Evolutionary conservation across 2,329 filamentous ascomycete genomes (phyloP).

Genomic region (Sporothrix luriei): DNA sequence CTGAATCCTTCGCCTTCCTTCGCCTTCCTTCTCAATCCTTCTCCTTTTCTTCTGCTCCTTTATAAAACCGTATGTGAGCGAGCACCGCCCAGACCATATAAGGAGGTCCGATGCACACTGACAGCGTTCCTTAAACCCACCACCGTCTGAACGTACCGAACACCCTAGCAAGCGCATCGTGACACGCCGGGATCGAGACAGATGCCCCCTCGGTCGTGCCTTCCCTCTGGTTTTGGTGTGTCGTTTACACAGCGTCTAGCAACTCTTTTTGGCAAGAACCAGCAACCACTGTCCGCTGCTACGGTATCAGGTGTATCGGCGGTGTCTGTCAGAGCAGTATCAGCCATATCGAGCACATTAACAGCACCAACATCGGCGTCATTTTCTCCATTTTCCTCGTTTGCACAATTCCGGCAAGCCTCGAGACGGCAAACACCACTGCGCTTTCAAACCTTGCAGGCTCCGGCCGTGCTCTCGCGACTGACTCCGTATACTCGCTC

Average conservation of each 20-base stretch:
- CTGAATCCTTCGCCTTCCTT: background rate
- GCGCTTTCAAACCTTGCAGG: background rate
- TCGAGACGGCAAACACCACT: background rate
- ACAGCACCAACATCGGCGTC: background rate
- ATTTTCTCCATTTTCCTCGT: background rate
- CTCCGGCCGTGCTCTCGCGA: background rate
- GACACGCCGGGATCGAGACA: background rate
- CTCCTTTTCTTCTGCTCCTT: background rate
- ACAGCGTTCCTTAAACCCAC: background rate
- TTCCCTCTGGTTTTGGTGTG: background rate
- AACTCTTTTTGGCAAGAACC: background rate
- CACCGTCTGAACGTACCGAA: too few relatives aligned
- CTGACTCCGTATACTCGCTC: background rate
- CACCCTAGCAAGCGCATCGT: background rate
- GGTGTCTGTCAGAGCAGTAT: background rate
- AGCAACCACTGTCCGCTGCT: background rate
- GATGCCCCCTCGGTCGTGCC: constrained; percentile 4
- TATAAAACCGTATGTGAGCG: constrained; percentile 3
- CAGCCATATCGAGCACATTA: background rate
- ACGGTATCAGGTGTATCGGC: background rate
- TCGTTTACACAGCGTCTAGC: constrained; percentile 7
- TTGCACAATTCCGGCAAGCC: constrained; percentile 7
- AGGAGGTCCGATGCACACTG: too few relatives aligned
- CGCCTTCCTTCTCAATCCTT: background rate
- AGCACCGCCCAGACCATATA: background rate